Conservation (phyloP, 176 grass and related monocot species). For the Carex kokanica region DNA sequence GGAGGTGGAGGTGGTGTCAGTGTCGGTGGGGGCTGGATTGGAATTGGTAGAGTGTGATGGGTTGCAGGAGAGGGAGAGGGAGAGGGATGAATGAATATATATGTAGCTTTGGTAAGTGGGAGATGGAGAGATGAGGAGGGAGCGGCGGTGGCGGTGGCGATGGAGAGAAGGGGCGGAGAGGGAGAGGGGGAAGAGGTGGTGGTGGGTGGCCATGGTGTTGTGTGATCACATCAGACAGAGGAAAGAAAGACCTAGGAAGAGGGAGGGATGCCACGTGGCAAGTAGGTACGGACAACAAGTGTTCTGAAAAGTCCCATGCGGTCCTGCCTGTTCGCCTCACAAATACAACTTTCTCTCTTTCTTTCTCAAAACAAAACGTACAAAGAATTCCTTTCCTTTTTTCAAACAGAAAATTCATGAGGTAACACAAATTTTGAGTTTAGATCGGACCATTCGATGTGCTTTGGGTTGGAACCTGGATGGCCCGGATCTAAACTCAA, state of each 20-base stretch:
- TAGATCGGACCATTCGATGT: too few species aligned
- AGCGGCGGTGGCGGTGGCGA: neutral
- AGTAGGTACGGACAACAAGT: neutral
- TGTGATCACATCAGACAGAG: neutral
- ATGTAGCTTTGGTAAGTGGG: neutral
- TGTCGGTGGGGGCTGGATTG: neutral
- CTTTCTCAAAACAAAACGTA: too few species aligned
- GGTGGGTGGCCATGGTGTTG: slow-evolving; percentile 53
- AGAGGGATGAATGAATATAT: too few species aligned
- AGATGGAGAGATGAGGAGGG: neutral
- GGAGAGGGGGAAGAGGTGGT: slow-evolving; percentile 35
- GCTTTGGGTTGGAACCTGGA: too few species aligned
- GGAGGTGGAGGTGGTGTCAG: neutral
- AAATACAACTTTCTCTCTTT: too few species aligned
- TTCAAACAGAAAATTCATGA: too few species aligned
- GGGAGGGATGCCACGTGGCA: neutral
- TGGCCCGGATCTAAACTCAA: too few species aligned
- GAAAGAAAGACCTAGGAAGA: neutral
- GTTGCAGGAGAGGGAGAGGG: neutral
- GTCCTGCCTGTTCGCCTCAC: too few species aligned
- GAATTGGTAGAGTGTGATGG: neutral
- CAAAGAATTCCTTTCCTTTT: too few species aligned
- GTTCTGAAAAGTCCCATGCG: too few species aligned
- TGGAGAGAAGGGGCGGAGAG: neutral
- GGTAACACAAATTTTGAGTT: too few species aligned